Evolutionary conservation across 768 basidiomycete species (phyloP), one percentile per base, ranked within the genome.

Genomic region (Agaricus sinodeliciosus): DNA sequence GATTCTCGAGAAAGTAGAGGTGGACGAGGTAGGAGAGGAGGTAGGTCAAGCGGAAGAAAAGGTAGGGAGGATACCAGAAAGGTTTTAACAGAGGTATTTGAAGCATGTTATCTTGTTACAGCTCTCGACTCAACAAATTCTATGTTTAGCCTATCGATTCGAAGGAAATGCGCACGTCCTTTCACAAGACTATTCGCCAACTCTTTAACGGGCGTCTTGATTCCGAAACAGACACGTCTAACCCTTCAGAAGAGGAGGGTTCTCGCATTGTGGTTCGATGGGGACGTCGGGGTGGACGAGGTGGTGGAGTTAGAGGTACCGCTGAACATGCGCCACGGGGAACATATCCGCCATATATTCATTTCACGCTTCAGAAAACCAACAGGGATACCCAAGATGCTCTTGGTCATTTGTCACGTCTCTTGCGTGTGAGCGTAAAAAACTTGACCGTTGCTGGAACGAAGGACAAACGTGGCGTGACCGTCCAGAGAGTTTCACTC

Each of bases 351-450:
- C 88, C 87, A 0, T 99, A 89, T 64, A 92, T 98, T 57, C 94
- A 97, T 63, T 96, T 98, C 67, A 96, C 91, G 1, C 71, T 99
- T 31, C 94, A 95, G 64, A 99, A 99, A 70, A 90, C 94, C 18
- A 99, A 99, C 64, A 85, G 96, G 41, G 96, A 99, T 63, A 96
- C 93, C 3, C 94, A 96, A 63, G 96, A 98, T 63, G 92, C 91
- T 1, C 80, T 99, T 18, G 76, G 81, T 1, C 76, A 94, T 60
- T 70, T 99, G 28, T 75, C 90, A 15, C 84, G 93, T 12, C 75
- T 78, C 27, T 73, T 97, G n/a, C 84, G 87, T 56, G 82, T 85
- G 54, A 81, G 74, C 19, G 66, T 82, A 46, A 93, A 88, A 67
- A 91, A 95, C 62, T 74, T 99, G 7, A 82, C 85, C 19, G 87